Base-by-base conservation (phyloP, 129 eudicot species). In the Pseudognaphalium luteoalbum region DNA sequence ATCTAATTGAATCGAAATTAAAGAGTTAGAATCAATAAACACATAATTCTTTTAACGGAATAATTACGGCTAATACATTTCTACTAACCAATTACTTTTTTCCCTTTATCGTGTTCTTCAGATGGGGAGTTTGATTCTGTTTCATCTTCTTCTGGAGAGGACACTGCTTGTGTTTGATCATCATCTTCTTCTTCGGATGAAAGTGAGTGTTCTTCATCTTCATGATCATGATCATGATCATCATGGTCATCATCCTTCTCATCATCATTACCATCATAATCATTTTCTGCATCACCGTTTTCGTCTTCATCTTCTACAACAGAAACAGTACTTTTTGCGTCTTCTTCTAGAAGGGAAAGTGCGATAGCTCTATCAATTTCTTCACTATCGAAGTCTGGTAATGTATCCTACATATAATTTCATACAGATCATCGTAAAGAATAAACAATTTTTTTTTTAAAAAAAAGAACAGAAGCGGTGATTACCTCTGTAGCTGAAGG, bases 301-400 rank as follows among this genome's bases (percentile, higher is more conserved):
- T 61, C 57, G 3, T 54, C 83, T n/a, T 73, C 83, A 39, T 84
- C 85, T 75, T 84, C 78, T 56, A 52, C 72, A 33, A 59, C 57
- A 21, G 81, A 82, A 61, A 75, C 25, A 60, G 83, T 77, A 61
- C 80, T 84, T 76, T 74, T 85, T 16, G 64, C 62, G 22, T 92
- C 98, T 78, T 90, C 91, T 84, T 91, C 97, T 58, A 90, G 84
- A 63, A 95, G 89, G 66, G 99, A 95, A 74, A 89, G 90, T 73
- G 99, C 99, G 70, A 95, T 95, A 6, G 99, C 99, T 74, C 80
- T 83, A 85, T 95, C 97, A 75, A 91, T 84, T 59, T 95, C 99
- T 85, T 95, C 94, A 65, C 70, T 82, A 7, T 85, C 92, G 74
- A 84, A 87, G 79, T 94, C 97, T 63, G 96, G 81, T 82, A 84